Base-by-base conservation (phyloP, 2,329 filamentous ascomycete genomes). In the Talaromyces pinophilus region DNA sequence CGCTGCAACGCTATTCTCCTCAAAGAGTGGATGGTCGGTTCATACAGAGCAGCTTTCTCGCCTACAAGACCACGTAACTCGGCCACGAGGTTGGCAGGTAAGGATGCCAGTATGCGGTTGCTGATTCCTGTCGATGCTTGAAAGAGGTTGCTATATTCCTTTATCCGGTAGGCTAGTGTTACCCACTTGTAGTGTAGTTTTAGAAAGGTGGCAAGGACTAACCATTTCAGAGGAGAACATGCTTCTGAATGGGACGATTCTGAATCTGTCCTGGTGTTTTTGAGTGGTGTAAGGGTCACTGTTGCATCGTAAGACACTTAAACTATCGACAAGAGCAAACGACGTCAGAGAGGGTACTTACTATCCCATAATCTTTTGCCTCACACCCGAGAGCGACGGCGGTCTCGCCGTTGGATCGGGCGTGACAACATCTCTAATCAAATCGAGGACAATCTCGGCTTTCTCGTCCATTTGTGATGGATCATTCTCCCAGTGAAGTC, bases 201-300 rank as follows among this genome's bases (percentile, higher is more conserved):
- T 4, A 10, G 13, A 10, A n/a, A 15, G 4, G 10, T 3, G 33
- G 6, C 11, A 59, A 35, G 5, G 33, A 42, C 55, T 5, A 17
- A 59, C 55, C 19, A 59, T 59, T 19, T 59, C 55, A 59, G 15
- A n/a, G 19, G 38, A 38, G n/a, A 59, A 42, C 11, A 59, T 59
- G 38, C 35, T 38, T 42, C 33, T 59, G 55, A 59, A 59, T 17
- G 55, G 55, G 33, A 59, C 19, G 11, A 40, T 40, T 42, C 7
- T 38, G 55, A 59, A 59, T 59, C 38, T 42, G 55, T 59, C 55
- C 8, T 28, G 55, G 38, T 59, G 55, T 42, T 59, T 59, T 33
- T 40, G 55, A 10, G 22, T 28, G 2, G 11, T 33, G 55, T 59
- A 59, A 1, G 55, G 55, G 8, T 59, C 55, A 40, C 55, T 59